Base-by-base conservation (phyloP, 2,329 filamentous ascomycete genomes). In the Penicillium sp. region DNA sequence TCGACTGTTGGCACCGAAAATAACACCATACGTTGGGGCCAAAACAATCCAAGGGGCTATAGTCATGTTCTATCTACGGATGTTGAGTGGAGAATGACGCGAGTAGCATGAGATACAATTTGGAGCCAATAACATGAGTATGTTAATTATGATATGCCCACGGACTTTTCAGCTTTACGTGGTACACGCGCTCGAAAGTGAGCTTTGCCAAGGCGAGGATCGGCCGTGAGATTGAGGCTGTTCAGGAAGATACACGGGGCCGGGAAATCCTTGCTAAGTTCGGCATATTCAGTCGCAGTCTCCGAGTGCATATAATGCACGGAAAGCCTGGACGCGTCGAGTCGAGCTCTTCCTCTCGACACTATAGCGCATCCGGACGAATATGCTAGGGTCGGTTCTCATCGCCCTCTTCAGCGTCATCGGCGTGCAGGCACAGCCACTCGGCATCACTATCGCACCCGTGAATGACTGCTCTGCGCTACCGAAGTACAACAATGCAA, bases 401-500 rank as follows among this genome's bases (percentile, higher is more conserved):
- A 23, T 45, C 10, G 33, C 33, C 10, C 23, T 49, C 8, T 37
- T 52, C 18, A 6, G 12, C 6, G 10, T 46, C 28, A 41, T 46
- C 27, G 46, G 44, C 4, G 41, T 25, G 4, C 43, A 43, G 39
- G 52, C 45, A 12, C 45, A 45, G 3, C 24, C 49, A 6, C 52
- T 32, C n/a, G 15, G 28, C 28, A n/a, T 24, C 13, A 43, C 39
- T 1, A 31, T 46, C 5, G 40, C 33, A 8, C 15, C 44, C 1
- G 25, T 56, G 13, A 44, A 37, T 7, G 42, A 35, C 40, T 57
- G 54, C 41, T 43, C 49, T 2, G 18, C 38, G 15, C 45, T 57
- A 3, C 54, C 54, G 1, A 42, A 18, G 3, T 57, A 48, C 28
- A 49, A 53, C 27, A 46, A 50, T 3, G 40, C 40, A 9, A 53